These are phyloP conservation scores for Serendipita sp. DNA, from an alignment of 768 basidiomycete genomes.

Conservation along the genomic window DNA sequence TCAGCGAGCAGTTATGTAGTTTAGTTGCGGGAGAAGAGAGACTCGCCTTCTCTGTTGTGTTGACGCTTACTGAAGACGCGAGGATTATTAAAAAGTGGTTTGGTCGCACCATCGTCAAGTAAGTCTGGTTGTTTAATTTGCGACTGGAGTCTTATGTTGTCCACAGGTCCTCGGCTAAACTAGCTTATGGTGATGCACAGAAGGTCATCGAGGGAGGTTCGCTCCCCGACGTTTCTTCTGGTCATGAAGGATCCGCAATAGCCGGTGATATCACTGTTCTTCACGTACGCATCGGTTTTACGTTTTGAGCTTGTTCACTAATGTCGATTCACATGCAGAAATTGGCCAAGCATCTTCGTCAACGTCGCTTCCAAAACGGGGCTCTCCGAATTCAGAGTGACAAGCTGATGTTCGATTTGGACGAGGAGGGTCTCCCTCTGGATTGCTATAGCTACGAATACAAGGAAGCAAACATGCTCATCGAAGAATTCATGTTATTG, in stretches of 20 bases:
- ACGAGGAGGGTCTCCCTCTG: constrained; percentile 58
- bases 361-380: constrained; percentile 62
- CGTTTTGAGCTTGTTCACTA: not conserved
- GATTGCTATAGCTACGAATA: constrained; percentile 57
- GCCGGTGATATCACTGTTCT: constrained; percentile 62
- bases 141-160: not conserved
- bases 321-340: constrained; percentile 15
- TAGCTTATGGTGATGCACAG: constrained; percentile 72
- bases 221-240: constrained; percentile 36
- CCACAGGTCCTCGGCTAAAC: constrained; percentile 63
- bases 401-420: constrained; percentile 60
- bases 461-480: constrained; percentile 58
- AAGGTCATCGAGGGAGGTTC: constrained; percentile 58
- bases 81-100: constrained; percentile 80
- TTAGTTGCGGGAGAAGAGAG: constrained; percentile 77
- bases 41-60: constrained; percentile 77
- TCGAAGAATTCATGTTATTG: constrained; percentile 96
- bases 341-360: constrained; percentile 56
- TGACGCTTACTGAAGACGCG: constrained; percentile 71
- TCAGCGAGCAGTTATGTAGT: constrained; percentile 88
- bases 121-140: constrained; percentile 13
- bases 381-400: constrained; percentile 54
- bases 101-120: constrained; percentile 85
- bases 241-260: constrained; percentile 43
- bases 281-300: constrained; percentile 18